A percentile compares a stretch with the other conserved stretches of the same genome.
Evolutionary conservation across 805 yeast genomes (phyloP).

Genomic region (Monosporozyma solicola): DNA sequence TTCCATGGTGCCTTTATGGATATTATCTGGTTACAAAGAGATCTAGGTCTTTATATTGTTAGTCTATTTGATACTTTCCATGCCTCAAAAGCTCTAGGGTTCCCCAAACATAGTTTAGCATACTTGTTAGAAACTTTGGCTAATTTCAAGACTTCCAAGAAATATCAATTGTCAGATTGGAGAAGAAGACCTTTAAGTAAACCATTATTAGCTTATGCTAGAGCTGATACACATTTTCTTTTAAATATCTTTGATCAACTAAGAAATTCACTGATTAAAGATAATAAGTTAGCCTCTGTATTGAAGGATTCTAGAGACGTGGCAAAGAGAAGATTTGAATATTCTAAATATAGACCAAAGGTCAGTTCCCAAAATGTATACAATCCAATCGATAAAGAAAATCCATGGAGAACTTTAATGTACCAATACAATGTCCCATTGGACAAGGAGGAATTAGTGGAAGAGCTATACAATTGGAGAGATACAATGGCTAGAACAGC

Average conservation of each 20-base stretch:
- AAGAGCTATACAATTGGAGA: slow-evolving; percentile 70
- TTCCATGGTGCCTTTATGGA: slow-evolving; percentile 97
- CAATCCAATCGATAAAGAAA: slow-evolving; percentile 44
- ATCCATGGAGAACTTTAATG: slow-evolving; percentile 61
- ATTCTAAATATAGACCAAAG: slow-evolving; percentile 51
- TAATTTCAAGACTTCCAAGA: slow-evolving; percentile 78
- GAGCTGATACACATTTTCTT: slow-evolving; percentile 91
- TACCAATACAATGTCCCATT: slow-evolving; percentile 55
- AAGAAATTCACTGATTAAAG: slow-evolving; percentile 49
- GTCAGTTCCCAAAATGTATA: slow-evolving; percentile 30
- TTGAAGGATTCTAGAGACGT: slow-evolving; percentile 68
- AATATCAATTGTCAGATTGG: slow-evolving; percentile 97
- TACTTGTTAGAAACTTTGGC: slow-evolving; percentile 74
- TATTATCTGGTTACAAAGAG: slow-evolving; percentile 93
- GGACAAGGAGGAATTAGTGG: slow-evolving; percentile 46
- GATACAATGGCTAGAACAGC: slow-evolving; percentile 61
- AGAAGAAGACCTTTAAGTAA: slow-evolving; percentile 73
- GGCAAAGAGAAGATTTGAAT: slow-evolving; percentile 75
- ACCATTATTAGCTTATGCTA: slow-evolving; percentile 76
- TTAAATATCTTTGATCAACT: slow-evolving; percentile 70
- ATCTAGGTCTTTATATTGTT: slow-evolving; percentile 84
- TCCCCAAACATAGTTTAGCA: slow-evolving; percentile 78
- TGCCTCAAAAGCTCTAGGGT: slow-evolving; percentile 73
- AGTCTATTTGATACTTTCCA: slow-evolving; percentile 86
- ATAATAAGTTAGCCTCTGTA: slow-evolving; percentile 49